Evolutionary conservation across 352 stramenopile species (phyloP), one percentile per base, ranked within the genome.

Genomic region (Phytophthora ohioensis): DNA sequence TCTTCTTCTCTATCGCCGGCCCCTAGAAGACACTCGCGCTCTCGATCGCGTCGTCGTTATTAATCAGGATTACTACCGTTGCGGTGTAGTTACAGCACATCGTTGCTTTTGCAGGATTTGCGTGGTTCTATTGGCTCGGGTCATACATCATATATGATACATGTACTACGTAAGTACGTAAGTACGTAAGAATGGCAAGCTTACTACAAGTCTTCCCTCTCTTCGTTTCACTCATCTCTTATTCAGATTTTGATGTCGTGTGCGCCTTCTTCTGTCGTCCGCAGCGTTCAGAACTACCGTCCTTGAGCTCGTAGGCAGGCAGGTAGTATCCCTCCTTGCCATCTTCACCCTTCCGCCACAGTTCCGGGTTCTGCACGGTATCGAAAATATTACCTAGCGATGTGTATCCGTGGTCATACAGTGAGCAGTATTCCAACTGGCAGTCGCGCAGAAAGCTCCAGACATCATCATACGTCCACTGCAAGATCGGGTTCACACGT

Each of bases 401-500:
- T 17, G 96, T 99, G 68, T 93, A 94, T 43, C 94, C 94, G 60
- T 98, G 81, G 67, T 98, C 93, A 67, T 98, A 98, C 15, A 98
- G 68, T 17, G 59, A 69, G 76, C 91, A 98, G 69, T 98, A 98
- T 17, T 94, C 87, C 31, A 98, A 72, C 36, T 88, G 67, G 60
- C 88, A 97, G 17, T 92, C 74, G 15, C 91, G 85, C 46, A 98
- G 62, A 75, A 98, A 99, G 46, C 89, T 79, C 95, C 95, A 99
- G 13, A 99, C 91, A 69, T 98, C 87, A 6, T 86, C 86, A 81
- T 99, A 99, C 5, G 87, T 97, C 97, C 97, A 99, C 55, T 94
- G 68, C 38, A 99, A 73, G 46, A 99, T 97, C n/a, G 97, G 97
- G 80, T 99, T 99, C n/a, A 99, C 91, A 35, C 97, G 86, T 78